A percentile compares a stretch with the other conserved stretches of the same genome.
These are phyloP conservation scores for Fomitopsis palustris DNA, from an alignment of 1,284 basidiomycete species.

Conservation along the genomic window DNA sequence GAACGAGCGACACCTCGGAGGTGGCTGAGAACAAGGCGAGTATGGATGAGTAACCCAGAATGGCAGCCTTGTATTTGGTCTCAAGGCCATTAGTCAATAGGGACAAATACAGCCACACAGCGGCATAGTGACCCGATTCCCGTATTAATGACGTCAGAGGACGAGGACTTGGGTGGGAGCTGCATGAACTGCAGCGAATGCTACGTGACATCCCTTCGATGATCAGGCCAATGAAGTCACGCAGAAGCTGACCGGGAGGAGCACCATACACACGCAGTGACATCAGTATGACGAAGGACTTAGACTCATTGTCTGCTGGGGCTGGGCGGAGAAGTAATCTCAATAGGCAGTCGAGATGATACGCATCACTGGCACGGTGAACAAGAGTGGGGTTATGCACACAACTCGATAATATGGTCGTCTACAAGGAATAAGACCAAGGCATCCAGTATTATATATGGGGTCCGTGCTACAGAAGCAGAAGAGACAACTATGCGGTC, in stretches of 20 bases:
- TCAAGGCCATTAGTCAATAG: conserved; percentile 10
- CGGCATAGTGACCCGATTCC: neutral
- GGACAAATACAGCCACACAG: conserved; percentile 1
- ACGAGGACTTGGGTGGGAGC: too few relatives aligned
- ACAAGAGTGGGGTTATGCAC: conserved; percentile 1
- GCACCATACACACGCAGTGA: neutral
- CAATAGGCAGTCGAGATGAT: neutral
- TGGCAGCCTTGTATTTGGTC: conserved; percentile 4
- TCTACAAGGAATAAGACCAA: conserved; percentile 24
- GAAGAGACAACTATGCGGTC: conserved; percentile 16
- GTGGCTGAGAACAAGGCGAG: neutral
- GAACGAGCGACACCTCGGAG: neutral
- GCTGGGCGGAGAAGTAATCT: too few relatives aligned
- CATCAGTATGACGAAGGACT: neutral
- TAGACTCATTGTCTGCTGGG: neutral
- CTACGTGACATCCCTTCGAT: neutral
- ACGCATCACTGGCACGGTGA: neutral
- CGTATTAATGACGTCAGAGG: neutral
- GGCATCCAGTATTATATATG: conserved; percentile 12
- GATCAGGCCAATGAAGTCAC: neutral
- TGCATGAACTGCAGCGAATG: neutral
- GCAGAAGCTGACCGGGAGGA: too few relatives aligned
- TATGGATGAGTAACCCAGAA: neutral
- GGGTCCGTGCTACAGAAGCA: conserved; percentile 1
- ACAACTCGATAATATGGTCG: conserved; percentile 16